Evolutionary conservation across 805 yeast genomes (phyloP).

Genomic region (Ogataea degrootiae): DNA sequence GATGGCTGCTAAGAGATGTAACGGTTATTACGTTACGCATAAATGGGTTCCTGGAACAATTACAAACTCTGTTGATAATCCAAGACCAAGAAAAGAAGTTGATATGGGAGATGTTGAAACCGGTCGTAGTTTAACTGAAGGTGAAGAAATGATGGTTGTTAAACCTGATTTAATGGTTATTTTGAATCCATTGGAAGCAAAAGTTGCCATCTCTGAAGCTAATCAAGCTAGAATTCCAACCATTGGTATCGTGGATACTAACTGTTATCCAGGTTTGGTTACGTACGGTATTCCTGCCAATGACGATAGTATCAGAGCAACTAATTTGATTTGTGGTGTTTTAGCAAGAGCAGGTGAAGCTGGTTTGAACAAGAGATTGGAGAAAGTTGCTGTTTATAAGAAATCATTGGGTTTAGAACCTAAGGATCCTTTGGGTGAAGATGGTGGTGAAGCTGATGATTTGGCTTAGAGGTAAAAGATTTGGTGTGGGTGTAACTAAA

Average conservation of each 20-base stretch:
- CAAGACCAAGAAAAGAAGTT: constrained; percentile 67
- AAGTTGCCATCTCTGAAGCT: constrained; percentile 78
- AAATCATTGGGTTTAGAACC: constrained; percentile 22
- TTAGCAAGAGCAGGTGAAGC: constrained; percentile 79
- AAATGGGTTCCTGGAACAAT: constrained; percentile 96
- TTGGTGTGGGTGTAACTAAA: neutral
- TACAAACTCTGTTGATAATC: constrained; percentile 65
- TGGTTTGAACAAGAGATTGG: constrained; percentile 61
- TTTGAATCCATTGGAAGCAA: constrained; percentile 83
- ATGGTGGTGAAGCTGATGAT: constrained; percentile 1
- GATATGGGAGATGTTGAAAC: constrained; percentile 71
- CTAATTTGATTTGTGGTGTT: constrained; percentile 75
- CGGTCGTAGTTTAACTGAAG: constrained; percentile 46
- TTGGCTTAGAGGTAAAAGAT: neutral
- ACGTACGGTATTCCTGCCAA: constrained; percentile 96
- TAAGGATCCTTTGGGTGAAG: constrained; percentile 13
- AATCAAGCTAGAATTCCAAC: constrained; percentile 81
- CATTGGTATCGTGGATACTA: constrained; percentile 89
- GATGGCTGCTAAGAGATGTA: constrained; percentile 70
- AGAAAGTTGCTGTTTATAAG: constrained; percentile 32
- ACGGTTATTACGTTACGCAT: constrained; percentile 75
- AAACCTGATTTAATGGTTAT: constrained; percentile 88
- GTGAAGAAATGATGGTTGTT: constrained; percentile 49
- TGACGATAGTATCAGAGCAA: constrained; percentile 83
- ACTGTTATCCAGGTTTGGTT: constrained; percentile 82